Evolutionary conservation across 2,329 filamentous ascomycete genomes (phyloP), one percentile per base, ranked within the genome.

Genomic region (Biscogniauxia sp.): DNA sequence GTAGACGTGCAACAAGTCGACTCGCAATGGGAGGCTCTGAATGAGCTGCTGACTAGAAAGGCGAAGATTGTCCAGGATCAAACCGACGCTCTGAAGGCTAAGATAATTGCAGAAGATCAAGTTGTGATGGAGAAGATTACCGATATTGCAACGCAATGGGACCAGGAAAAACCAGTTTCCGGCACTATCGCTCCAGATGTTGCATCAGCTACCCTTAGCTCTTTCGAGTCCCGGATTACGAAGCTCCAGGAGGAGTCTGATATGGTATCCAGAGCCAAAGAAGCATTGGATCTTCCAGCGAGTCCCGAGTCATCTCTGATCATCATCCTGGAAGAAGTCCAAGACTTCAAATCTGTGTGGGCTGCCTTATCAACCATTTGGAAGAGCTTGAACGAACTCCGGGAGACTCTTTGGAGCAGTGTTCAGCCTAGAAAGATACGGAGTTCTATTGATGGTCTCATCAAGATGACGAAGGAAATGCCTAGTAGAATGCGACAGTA

Each of bases 381-480:
- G 95, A 91, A 92, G 74, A 97, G 91, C 72, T 81, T 99, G 61
- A 95, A 97, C 70, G 94, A 98, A 70, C 89, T 97, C 17, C 88
- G 92, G 28, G 96, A 99, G 70, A 90, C 88, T 56, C 84, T 96
- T 1, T 99, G 96, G 96, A 96, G 90, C 59, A 97, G 92, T 71
- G 91, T 99, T 1, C 93, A 98, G 73, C 94, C 96, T 8, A 87
- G 95, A 65, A 99, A 98, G 78, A 87, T 99, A 61, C 88, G 95
- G 45, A 86, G 91, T 68, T 91, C 92, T 64, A 88, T 99, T 55
- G 94, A 99, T 72, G 89, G 90, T 54, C 84, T 98, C 57, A 92
- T 98, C 75, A 97, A 97, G 80, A 96, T 96, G 85, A 98, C 93
- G 41, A 98, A 97, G 78, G 94, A 98, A 64, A 98, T 99, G 95